Evolutionary conservation across 495 filamentous ascomycete genomes (phyloP).

Genomic region (Cetradonia linearis): DNA sequence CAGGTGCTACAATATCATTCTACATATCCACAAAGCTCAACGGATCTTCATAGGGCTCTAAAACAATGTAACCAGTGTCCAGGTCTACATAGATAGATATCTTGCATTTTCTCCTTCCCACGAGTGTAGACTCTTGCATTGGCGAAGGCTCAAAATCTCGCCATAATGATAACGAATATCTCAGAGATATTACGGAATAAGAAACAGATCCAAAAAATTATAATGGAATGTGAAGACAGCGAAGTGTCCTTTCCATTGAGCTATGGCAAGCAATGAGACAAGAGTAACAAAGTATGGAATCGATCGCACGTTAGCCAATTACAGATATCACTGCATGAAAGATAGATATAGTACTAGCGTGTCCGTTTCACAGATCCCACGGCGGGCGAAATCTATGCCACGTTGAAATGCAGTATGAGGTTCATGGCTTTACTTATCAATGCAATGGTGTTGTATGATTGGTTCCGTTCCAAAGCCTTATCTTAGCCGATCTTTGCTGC

Average conservation of each 20-base stretch:
- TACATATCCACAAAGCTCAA: slow-evolving; percentile 55
- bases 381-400: background rate
- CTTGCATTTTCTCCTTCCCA: slow-evolving; percentile 32
- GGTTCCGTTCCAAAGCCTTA: background rate
- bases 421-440: background rate
- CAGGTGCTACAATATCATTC: slow-evolving; percentile 70
- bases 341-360: background rate
- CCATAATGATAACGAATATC: slow-evolving; percentile 25
- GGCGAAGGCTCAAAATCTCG: slow-evolving; percentile 26
- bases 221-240: background rate
- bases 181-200: background rate
- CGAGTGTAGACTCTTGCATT: slow-evolving; percentile 35
- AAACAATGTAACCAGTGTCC: slow-evolving; percentile 31
- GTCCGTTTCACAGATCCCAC: background rate
- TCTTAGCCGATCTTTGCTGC: background rate
- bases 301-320: background rate
- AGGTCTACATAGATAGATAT: slow-evolving; percentile 31
- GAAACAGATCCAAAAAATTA: background rate
- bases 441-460: background rate
- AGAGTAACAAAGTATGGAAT: background rate
- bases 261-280: background rate
- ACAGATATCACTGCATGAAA: background rate
- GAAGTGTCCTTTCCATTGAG: too few relatives aligned
- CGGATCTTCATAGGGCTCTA: slow-evolving; percentile 29
- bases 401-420: background rate